Evolutionary conservation across 2,329 filamentous ascomycete species (phyloP).

Genomic region (Decorospora gaudefroyi): DNA sequence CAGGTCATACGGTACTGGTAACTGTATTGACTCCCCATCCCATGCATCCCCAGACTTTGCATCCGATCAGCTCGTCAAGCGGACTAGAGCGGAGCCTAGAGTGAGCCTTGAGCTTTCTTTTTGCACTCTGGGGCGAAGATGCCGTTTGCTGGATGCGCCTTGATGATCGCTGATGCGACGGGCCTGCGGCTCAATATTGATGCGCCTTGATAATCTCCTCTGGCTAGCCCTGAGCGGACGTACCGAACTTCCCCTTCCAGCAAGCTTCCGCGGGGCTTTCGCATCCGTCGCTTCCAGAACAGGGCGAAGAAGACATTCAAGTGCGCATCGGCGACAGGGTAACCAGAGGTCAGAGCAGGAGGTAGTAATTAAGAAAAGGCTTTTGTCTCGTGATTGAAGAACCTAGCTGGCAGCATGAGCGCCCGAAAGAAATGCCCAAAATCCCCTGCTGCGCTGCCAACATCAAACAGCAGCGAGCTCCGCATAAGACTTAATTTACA

Average conservation of each 20-base stretch:
- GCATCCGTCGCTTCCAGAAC: too few species aligned
- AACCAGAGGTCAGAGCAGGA: not conserved
- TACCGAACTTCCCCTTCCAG: slow-evolving; percentile 17
- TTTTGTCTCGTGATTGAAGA: slow-evolving; percentile 27
- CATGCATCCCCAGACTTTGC: slow-evolving; percentile 2
- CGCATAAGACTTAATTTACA: slow-evolving; percentile 48
- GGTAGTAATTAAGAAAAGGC: slow-evolving; percentile 11
- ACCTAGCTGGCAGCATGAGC: slow-evolving; percentile 34
- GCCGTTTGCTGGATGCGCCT: not conserved
- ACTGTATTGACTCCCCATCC: too few species aligned
- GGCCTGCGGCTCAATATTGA: slow-evolving; percentile 12
- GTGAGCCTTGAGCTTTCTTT: too few species aligned
- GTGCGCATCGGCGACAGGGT: not conserved
- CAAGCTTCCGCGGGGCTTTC: slow-evolving; percentile 2
- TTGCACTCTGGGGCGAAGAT: not conserved
- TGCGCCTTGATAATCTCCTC: slow-evolving; percentile 36
- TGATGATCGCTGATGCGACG: slow-evolving; percentile 1
- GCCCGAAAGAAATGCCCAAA: slow-evolving; percentile 31
- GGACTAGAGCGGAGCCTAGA: too few species aligned
- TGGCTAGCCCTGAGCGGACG: slow-evolving; percentile 19
- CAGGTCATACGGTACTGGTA: too few species aligned
- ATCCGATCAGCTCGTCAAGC: not conserved
- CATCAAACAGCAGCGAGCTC: slow-evolving; percentile 33
- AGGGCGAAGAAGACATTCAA: not conserved
- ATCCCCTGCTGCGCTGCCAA: slow-evolving; percentile 37